These are phyloP conservation scores for Gautieria morchelliformis DNA, from an alignment of 768 basidiomycete species.

Conservation along the genomic window DNA sequence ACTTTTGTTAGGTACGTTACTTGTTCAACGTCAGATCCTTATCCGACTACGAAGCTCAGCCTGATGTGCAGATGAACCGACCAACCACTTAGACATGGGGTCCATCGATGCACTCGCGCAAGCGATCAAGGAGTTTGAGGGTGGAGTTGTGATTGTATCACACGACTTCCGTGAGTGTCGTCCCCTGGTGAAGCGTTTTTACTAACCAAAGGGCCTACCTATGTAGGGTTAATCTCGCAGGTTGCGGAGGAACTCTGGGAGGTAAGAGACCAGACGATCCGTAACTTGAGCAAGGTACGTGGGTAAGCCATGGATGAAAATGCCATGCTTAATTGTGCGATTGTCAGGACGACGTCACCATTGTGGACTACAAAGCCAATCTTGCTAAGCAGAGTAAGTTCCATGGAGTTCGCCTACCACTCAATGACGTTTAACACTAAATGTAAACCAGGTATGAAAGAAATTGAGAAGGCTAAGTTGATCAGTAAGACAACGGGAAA, in stretches of 20 bases:
- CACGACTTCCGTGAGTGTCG: conserved; percentile 89
- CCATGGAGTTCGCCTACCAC: too few relatives aligned
- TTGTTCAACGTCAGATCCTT: neutral
- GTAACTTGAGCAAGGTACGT: conserved; percentile 67
- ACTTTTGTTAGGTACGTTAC: conserved; percentile 60
- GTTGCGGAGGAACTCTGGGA: conserved; percentile 99
- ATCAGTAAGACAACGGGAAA: conserved; percentile 76
- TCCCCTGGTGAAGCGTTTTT: neutral
- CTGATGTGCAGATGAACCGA: conserved; percentile 66
- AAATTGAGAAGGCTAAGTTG: conserved; percentile 89
- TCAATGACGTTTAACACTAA: neutral
- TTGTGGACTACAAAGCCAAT: conserved; percentile 88
- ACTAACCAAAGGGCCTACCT: neutral
- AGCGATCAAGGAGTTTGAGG: conserved; percentile 95
- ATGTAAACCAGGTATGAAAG: conserved; percentile 49
- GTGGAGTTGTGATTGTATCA: conserved; percentile 98
- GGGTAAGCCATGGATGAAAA: neutral
- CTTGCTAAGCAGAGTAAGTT: conserved; percentile 69
- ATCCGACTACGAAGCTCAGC: conserved; percentile 9
- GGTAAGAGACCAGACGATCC: conserved; percentile 88
- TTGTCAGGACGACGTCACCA: conserved; percentile 61
- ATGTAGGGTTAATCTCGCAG: conserved; percentile 82
- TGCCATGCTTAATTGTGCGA: neutral
- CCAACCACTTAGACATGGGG: conserved; percentile 96
- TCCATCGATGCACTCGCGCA: conserved; percentile 93